Conservation (phyloP, 78 protist species). For the Dictyostelium purpureum region DNA sequence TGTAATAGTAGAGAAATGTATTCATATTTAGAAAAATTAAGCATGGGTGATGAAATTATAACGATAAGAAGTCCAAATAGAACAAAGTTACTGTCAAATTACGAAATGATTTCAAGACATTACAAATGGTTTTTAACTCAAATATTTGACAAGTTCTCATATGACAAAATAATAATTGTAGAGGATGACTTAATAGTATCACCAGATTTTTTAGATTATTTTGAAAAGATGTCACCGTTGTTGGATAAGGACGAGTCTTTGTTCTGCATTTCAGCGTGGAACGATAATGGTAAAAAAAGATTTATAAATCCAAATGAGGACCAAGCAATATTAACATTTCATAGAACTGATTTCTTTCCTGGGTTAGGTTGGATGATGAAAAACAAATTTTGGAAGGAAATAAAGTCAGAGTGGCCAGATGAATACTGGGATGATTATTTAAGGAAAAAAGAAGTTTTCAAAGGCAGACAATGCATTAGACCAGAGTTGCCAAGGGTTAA, state of each 20-base stretch:
- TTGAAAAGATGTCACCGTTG: slow-evolving; percentile 76
- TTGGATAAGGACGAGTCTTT: slow-evolving; percentile 60
- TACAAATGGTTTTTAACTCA: slow-evolving; percentile 44
- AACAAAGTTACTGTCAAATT: neutral
- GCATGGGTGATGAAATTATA: neutral
- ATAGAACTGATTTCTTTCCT: slow-evolving; percentile 94
- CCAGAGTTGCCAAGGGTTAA: slow-evolving; percentile 90
- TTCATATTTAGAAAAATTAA: neutral
- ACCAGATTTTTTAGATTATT: slow-evolving; percentile 90
- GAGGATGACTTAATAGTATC: slow-evolving; percentile 90
- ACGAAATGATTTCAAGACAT: slow-evolving; percentile 44
- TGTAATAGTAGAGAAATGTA: slow-evolving; percentile 28
- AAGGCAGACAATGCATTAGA: slow-evolving; percentile 84
- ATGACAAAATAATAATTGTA: neutral
- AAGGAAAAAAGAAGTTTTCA: slow-evolving; percentile 54
- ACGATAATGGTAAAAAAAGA: slow-evolving; percentile 87
- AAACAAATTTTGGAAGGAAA: slow-evolving; percentile 84
- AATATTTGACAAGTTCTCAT: slow-evolving; percentile 26
- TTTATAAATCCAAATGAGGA: neutral
- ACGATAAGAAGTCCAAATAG: neutral
- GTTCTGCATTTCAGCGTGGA: slow-evolving; percentile 91
- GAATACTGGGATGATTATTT: slow-evolving; percentile 96
- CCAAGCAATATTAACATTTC: slow-evolving; percentile 1
- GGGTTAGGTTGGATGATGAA: slow-evolving; percentile 95
- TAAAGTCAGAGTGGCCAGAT: slow-evolving; percentile 84